A percentile compares a stretch with the other conserved stretches of the same genome.
Evolutionary conservation across 169 alveolate species (phyloP).

Genomic region (Eimeria tenella): DNA sequence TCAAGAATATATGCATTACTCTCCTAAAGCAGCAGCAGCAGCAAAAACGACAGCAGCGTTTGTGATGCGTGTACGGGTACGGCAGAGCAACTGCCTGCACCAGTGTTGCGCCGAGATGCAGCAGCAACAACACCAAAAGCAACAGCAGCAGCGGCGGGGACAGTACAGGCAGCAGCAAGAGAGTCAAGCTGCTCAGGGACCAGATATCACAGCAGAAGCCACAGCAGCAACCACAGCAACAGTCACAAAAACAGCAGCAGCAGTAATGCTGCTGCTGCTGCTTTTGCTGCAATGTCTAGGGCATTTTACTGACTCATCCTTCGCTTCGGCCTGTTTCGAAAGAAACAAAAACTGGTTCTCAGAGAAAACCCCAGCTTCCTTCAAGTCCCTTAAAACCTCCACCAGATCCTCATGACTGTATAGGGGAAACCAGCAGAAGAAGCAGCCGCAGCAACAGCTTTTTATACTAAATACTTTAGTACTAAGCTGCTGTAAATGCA

Average conservation of each 20-base stretch:
- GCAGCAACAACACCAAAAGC: neutral
- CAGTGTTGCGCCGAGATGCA: neutral
- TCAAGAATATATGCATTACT: neutral
- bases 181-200: neutral
- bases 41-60: neutral
- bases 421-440: neutral
- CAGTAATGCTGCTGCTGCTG: neutral
- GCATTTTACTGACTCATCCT: no score
- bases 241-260: neutral
- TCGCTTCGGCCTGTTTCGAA: neutral
- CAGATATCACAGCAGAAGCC: neutral
- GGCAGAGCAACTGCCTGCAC: neutral
- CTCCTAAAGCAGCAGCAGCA: constrained; percentile 48
- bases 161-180: neutral
- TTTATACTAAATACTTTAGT: neutral
- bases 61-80: neutral
- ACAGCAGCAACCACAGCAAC: neutral
- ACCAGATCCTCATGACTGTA: neutral
- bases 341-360: neutral
- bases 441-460: neutral
- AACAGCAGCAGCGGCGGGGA: neutral
- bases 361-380: neutral
- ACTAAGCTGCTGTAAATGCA: no score
- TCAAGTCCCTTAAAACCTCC: neutral
- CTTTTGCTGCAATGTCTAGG: neutral